A percentile compares a stretch with the other conserved stretches of the same genome.
phyloP scores from a whole-genome alignment of 306 rosid genomes.

The Canavalia gladiata region DNA sequence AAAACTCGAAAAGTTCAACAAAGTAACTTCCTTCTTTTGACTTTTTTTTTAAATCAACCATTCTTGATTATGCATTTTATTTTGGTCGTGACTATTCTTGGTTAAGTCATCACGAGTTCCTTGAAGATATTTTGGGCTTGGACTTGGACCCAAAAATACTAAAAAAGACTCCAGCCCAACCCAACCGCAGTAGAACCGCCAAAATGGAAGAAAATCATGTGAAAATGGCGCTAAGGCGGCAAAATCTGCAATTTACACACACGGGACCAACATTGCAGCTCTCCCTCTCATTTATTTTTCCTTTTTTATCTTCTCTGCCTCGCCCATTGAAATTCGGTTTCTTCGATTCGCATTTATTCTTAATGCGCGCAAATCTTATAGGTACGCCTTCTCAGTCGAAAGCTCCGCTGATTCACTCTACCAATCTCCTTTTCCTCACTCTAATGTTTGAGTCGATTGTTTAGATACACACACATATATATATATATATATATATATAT shows the following conservation, averaged over 20 bases:
- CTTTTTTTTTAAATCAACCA: not conserved
- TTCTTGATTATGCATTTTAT: not conserved
- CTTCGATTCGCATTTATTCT: not conserved
- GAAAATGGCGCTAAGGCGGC: conserved; percentile 53
- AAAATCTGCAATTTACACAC: not conserved
- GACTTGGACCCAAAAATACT: not conserved
- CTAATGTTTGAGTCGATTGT: not conserved
- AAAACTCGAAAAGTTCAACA: not conserved
- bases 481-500: no score
- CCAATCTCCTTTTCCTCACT: not conserved
- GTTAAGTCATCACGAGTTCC: not conserved
- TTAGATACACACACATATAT: no score
- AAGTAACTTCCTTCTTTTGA: not conserved
- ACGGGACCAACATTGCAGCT: not conserved
- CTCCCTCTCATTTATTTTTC: not conserved
- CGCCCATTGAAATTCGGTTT: not conserved
- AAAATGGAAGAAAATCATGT: not conserved
- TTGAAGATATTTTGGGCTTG: conserved; percentile 2
- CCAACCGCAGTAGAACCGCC: not conserved
- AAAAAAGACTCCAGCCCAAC: not conserved
- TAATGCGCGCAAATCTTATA: not conserved
- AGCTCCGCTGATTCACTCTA: not conserved
- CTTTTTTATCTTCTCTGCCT: not conserved
- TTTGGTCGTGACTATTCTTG: no score
- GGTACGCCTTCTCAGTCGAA: conserved; percentile 20